Base-by-base conservation (phyloP, 1,139 yeast genomes). In the Casaregolazyma lundiana region DNA sequence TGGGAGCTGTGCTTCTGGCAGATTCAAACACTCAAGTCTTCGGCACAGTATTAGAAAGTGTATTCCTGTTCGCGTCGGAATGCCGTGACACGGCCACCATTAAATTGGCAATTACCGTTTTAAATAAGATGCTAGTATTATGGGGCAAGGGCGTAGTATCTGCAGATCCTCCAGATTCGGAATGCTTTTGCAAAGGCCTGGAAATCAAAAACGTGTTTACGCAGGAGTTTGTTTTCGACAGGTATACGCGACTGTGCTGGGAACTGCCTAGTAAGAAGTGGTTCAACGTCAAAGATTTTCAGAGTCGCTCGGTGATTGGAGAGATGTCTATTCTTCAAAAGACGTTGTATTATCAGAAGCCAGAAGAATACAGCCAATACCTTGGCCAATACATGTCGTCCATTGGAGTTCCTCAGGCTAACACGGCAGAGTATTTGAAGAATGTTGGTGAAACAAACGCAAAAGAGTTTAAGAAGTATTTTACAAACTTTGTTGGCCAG, bases 181-280 rank as follows among this genome's bases (percentile, higher is more conserved):
- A 75, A 52, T 71, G 70, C 29, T 80, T 80, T 58, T 80, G 82
- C 15, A 71, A 73, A 36, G 77, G 76, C 6, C 63, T 76, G 26
- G 70, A 76, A 16, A 71, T 84, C n/a, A 87, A 82, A 29, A 90
- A 94, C 1, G 76, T 86, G 45, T 84, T 41, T 16, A 43, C 53
- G 24, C 55, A 81, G 46, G 79, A 76, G 47, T 81, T 77, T 60
- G 73, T 90, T 49, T 77, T 85, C 65, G 80, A 81, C 45, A 84
- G 82, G 54, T 74, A 80, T 35, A 76, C 89, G 6, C 78, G 84
- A 45, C 67, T 87, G 47, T 75, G 82, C 41, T 85, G 89, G 69
- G 95, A 87, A 61, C 70, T 89, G 44, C 89, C 96, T 8, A 82
- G 87, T 59, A 82, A 84, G 56, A 78, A 81, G 41, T 75, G 76